phyloP scores from a whole-genome alignment of 73 alveolate species.

The Paramecium biaurelia region DNA sequence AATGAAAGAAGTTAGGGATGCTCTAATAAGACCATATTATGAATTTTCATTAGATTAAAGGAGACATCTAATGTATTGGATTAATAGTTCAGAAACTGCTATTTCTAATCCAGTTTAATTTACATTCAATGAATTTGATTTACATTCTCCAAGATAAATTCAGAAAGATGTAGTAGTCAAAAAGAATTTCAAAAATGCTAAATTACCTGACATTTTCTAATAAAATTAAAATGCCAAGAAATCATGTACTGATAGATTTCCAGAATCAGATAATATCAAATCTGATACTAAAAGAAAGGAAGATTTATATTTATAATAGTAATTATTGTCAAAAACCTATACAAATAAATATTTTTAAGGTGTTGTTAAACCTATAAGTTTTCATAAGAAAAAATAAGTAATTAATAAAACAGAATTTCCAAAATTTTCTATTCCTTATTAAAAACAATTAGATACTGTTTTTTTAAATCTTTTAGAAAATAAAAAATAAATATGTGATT shows the following conservation, averaged over 20 bases:
- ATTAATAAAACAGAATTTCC: neutral
- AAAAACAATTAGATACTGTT: neutral
- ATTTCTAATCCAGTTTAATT: neutral
- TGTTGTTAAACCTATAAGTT: neutral
- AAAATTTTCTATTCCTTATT: neutral
- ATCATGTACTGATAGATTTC: neutral
- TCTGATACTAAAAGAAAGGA: neutral
- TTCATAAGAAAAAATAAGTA: neutral
- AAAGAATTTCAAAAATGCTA: neutral
- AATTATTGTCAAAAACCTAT: neutral
- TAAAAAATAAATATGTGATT: neutral
- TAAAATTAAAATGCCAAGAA: neutral
- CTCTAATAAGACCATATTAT: neutral
- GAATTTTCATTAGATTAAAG: slow-evolving; percentile 22
- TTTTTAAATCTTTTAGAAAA: neutral
- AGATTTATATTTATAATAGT: neutral
- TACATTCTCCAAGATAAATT: slow-evolving; percentile 36
- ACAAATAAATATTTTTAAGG: slow-evolving; percentile 2
- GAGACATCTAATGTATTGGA: slow-evolving; percentile 28
- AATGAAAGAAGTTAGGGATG: slow-evolving; percentile 32
- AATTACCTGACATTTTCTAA: neutral
- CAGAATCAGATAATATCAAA: neutral
- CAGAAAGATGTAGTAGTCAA: neutral
- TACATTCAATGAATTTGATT: slow-evolving; percentile 37
- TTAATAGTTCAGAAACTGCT: slow-evolving; percentile 34